Evolutionary conservation across 768 basidiomycete species (phyloP).

Genomic region (Calocybe indica): DNA sequence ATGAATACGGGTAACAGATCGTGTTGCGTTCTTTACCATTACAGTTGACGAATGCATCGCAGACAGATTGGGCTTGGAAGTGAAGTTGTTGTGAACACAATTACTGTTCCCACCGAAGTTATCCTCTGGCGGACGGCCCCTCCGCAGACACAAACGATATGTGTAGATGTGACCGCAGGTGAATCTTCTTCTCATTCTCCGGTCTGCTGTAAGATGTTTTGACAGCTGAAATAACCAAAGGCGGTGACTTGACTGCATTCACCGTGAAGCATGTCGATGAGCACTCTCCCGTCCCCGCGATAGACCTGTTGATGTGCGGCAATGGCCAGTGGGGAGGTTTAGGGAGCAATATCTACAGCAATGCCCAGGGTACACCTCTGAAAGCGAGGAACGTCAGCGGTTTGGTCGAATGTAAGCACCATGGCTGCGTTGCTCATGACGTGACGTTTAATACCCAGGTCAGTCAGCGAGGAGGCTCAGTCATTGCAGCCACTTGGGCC

Average conservation of each 20-base stretch:
- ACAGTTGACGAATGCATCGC: neutral
- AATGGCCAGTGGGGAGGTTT: conserved; percentile 82
- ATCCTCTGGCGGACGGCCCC: conserved; percentile 59
- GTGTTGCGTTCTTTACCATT: conserved; percentile 1
- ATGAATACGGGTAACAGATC: conserved; percentile 65
- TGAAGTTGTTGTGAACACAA: conserved; percentile 54
- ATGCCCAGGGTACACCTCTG: conserved; percentile 61
- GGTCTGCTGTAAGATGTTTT: neutral
- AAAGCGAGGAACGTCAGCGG: conserved; percentile 79
- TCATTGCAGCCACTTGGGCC: conserved; percentile 62
- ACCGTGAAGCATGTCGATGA: conserved; percentile 48
- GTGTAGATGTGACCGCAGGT: conserved; percentile 64
- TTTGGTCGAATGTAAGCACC: conserved; percentile 73
- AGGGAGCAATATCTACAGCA: conserved; percentile 63
- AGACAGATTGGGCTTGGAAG: conserved; percentile 81
- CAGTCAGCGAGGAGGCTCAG: conserved; percentile 61
- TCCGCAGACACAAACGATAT: conserved; percentile 46
- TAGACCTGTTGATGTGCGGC: conserved; percentile 66
- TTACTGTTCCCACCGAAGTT: conserved; percentile 83
- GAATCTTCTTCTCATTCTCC: neutral
- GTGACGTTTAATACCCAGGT: neutral
- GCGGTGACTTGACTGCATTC: conserved; percentile 76
- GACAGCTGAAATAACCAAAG: conserved; percentile 23
- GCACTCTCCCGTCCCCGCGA: conserved; percentile 15
- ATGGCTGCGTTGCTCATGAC: conserved; percentile 4